Conservation (phyloP, 352 stramenopile species). For the Globisporangium polare region DNA sequence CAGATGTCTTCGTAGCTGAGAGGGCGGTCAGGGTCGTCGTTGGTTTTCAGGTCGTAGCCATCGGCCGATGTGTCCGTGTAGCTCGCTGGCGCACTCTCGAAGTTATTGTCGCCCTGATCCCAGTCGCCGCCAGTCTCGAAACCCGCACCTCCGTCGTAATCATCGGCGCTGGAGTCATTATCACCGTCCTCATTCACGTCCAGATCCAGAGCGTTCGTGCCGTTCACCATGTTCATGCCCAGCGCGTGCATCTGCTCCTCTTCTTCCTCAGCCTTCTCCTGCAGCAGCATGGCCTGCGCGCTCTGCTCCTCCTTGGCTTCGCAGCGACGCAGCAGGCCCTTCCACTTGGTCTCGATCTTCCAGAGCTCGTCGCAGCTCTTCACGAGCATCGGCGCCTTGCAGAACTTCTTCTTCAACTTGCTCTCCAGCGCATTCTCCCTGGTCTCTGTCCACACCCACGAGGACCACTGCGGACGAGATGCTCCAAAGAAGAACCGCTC, state of each 20-base stretch:
- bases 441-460: slow-evolving; percentile 70
- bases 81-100: neutral
- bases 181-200: slow-evolving; percentile 21
- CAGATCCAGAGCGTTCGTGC: slow-evolving; percentile 21
- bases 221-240: slow-evolving; percentile 26
- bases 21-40: slow-evolving; percentile 19
- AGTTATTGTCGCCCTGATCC: slow-evolving; percentile 19
- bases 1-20: slow-evolving; percentile 74
- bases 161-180: slow-evolving; percentile 19
- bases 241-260: slow-evolving; percentile 53
- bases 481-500: slow-evolving; percentile 55
- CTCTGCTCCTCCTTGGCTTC: slow-evolving; percentile 52
- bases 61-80: neutral
- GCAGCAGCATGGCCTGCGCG: slow-evolving; percentile 59
- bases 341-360: slow-evolving; percentile 69
- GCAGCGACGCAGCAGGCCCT: slow-evolving; percentile 38
- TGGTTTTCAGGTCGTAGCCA: neutral
- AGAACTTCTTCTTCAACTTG: slow-evolving; percentile 66
- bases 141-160: slow-evolving; percentile 18
- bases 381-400: slow-evolving; percentile 39
- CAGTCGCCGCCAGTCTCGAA: slow-evolving; percentile 16
- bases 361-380: slow-evolving; percentile 56
- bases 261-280: slow-evolving; percentile 65
- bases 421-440: slow-evolving; percentile 42
- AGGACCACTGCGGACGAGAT: slow-evolving; percentile 53